phyloP scores from a whole-genome alignment of 805 yeast genomes.

The Phaffomyces thermotolerans region DNA sequence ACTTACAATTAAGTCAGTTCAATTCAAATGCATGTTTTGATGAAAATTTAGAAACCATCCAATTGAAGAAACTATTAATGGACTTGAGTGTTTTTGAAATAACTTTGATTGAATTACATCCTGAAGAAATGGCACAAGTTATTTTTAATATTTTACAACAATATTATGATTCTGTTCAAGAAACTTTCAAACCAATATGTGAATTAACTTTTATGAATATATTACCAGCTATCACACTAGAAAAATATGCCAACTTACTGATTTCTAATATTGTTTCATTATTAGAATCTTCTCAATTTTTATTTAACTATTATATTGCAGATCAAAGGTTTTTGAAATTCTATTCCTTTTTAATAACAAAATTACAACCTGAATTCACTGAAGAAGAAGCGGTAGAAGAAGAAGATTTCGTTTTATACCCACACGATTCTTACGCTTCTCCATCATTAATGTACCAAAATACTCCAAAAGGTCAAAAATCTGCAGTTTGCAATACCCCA shows the following conservation, averaged over 20 bases:
- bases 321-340: background rate
- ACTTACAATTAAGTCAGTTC: slow-evolving; percentile 30
- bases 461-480: background rate
- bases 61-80: slow-evolving; percentile 41
- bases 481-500: slow-evolving; percentile 7
- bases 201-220: slow-evolving; percentile 1
- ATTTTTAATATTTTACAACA: slow-evolving; percentile 14
- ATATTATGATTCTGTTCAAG: background rate
- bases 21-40: slow-evolving; percentile 15
- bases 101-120: slow-evolving; percentile 35
- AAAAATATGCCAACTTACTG: slow-evolving; percentile 9
- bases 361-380: slow-evolving; percentile 8
- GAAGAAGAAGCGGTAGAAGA: no score
- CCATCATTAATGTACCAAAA: slow-evolving; percentile 7
- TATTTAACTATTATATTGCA: slow-evolving; percentile 2
- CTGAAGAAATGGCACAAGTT: slow-evolving; percentile 21
- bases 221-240: slow-evolving; percentile 4
- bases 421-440: slow-evolving; percentile 4
- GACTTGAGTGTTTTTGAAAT: slow-evolving; percentile 43
- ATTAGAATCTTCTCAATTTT: slow-evolving; percentile 2
- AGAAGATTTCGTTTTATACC: no score
- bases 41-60: slow-evolving; percentile 32
- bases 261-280: slow-evolving; percentile 4
- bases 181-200: slow-evolving; percentile 2
- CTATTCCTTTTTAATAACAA: slow-evolving; percentile 5